Evolutionary conservation across 768 basidiomycete genomes (phyloP).

Genomic region (Mrakia frigida): DNA sequence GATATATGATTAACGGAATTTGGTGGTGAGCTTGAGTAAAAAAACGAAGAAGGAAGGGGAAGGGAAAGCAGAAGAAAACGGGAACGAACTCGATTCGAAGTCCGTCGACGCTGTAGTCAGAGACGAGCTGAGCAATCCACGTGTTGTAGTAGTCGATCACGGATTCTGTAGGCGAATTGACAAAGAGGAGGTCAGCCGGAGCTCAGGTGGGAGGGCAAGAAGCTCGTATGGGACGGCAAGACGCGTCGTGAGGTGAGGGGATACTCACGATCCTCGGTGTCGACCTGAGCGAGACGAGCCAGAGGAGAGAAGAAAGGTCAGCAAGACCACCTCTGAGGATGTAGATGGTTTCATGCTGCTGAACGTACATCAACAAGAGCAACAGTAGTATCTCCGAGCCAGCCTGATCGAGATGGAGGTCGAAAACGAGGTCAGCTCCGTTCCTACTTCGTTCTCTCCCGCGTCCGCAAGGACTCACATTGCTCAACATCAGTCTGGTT

Average conservation of each 20-base stretch:
- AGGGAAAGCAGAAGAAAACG: background rate
- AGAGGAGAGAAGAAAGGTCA: background rate
- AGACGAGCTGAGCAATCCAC: conserved; percentile 66
- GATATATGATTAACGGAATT: background rate
- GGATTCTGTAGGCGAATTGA: conserved; percentile 36
- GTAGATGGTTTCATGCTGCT: too few relatives aligned
- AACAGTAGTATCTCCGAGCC: conserved; percentile 57
- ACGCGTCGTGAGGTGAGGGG: too few relatives aligned
- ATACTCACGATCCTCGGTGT: conserved; percentile 56
- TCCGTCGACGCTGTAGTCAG: conserved; percentile 52
- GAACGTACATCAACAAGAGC: conserved; percentile 63
- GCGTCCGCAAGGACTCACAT: conserved; percentile 45
- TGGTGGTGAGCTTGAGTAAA: too few relatives aligned
- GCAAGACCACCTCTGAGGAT: too few relatives aligned
- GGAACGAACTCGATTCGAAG: conserved; percentile 22
- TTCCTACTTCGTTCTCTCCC: too few relatives aligned
- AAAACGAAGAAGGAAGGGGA: background rate
- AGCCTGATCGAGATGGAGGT: background rate
- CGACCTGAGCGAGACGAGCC: conserved; percentile 37
- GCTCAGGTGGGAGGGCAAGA: too few relatives aligned
- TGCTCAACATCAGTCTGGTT: conserved; percentile 61
- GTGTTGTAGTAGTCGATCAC: conserved; percentile 60
- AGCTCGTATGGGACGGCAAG: too few relatives aligned
- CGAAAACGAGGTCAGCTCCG: too few relatives aligned
- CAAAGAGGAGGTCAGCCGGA: too few relatives aligned